Evolutionary conservation across 2,329 filamentous ascomycete genomes (phyloP).

Genomic region (Atkinsonella texensis): DNA sequence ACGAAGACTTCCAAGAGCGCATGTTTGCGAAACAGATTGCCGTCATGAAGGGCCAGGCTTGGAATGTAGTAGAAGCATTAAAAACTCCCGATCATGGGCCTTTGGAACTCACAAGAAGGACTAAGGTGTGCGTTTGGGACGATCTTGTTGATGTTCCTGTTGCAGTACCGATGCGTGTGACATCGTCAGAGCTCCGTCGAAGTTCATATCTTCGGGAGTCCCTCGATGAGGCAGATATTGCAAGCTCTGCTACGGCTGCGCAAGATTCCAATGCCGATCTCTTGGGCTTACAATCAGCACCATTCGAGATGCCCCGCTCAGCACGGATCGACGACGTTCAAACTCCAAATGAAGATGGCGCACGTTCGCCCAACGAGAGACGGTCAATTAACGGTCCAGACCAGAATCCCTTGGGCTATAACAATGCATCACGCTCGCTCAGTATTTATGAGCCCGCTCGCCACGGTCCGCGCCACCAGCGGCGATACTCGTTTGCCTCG

Average conservation of each 20-base stretch:
- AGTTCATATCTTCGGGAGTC: conserved; percentile 37
- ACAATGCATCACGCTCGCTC: conserved; percentile 28
- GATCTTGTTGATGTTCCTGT: conserved; percentile 93
- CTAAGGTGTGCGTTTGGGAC: conserved; percentile 94
- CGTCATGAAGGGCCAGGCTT: conserved; percentile 98
- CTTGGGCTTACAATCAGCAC: conserved; percentile 50
- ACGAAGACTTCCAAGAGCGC: conserved; percentile 92
- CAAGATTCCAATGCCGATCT: conserved; percentile 47
- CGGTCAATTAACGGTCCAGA: conserved; percentile 12
- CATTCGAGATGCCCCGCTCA: conserved; percentile 58
- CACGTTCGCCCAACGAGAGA: conserved; percentile 26
- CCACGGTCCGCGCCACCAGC: conserved; percentile 30
- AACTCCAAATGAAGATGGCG: conserved; percentile 29
- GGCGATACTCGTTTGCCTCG: conserved; percentile 42
- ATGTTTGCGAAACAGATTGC: conserved; percentile 99
- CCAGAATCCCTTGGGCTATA: conserved; percentile 12
- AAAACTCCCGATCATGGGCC: conserved; percentile 89
- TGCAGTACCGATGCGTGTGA: conserved; percentile 75
- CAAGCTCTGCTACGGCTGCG: conserved; percentile 22
- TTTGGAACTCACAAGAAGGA: conserved; percentile 78
- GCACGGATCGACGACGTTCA: conserved; percentile 57
- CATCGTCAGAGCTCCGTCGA: conserved; percentile 73
- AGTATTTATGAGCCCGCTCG: conserved; percentile 34
- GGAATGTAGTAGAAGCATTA: conserved; percentile 97
- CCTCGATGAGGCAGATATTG: conserved; percentile 82